phyloP scores from a whole-genome alignment of 192 early-diverging fungal genomes.

The Backusella parvicylindrica region DNA sequence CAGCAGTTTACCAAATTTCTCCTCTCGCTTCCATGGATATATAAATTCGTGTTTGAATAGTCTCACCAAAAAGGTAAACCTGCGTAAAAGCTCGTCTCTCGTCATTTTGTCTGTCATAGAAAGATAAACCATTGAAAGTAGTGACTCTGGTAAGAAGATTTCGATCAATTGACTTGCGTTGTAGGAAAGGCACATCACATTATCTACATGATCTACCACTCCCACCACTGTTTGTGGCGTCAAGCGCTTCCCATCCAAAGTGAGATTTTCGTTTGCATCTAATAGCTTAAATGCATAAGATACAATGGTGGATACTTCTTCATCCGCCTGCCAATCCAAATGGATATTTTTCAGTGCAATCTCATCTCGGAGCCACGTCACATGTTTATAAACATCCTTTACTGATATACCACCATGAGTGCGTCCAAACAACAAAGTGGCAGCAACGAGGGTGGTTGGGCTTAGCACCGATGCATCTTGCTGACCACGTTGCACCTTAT shows the following conservation, averaged over 20 bases:
- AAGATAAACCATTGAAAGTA: conserved; percentile 33
- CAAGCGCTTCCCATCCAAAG: conserved; percentile 28
- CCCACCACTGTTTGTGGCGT: conserved; percentile 24
- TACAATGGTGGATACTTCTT: conserved; percentile 31
- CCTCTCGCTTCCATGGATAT: conserved; percentile 29
- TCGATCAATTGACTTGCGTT: conserved; percentile 36
- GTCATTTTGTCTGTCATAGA: conserved; percentile 13
- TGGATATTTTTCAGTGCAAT: conserved; percentile 9
- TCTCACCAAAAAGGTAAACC: conserved; percentile 30
- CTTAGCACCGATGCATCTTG: conserved; percentile 20
- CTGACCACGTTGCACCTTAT: conserved; percentile 22
- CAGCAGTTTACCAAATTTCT: conserved; percentile 21
- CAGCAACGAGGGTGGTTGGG: conserved; percentile 28
- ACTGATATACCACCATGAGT: conserved; percentile 19
- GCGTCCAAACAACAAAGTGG: conserved; percentile 23
- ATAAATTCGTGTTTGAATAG: conserved; percentile 36
- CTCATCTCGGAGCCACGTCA: conserved; percentile 26
- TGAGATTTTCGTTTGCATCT: conserved; percentile 29
- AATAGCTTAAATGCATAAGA: conserved; percentile 29
- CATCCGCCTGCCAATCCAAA: conserved; percentile 35
- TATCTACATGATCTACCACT: conserved; percentile 36
- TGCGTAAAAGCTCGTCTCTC: conserved; percentile 13
- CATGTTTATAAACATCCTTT: conserved; percentile 16
- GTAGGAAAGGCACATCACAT: conserved; percentile 36
- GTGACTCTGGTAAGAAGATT: conserved; percentile 29